Evolutionary conservation across 1,284 basidiomycete genomes (phyloP).

Genomic region (Abortiporus biennis): DNA sequence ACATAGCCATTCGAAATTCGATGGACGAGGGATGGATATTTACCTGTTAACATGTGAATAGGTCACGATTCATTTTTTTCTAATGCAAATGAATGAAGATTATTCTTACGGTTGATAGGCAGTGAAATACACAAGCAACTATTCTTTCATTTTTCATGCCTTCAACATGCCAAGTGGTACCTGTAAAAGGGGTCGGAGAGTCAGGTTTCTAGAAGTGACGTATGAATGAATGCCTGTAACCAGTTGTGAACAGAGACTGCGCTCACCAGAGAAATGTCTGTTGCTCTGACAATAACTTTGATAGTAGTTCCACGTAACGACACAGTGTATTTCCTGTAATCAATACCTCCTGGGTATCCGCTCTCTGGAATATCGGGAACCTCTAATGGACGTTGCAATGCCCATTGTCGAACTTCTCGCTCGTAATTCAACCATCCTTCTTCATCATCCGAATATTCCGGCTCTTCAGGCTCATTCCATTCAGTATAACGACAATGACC

Average conservation of each 20-base stretch:
- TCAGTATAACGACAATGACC: constrained; percentile 33
- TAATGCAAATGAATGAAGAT: not conserved
- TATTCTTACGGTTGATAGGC: constrained; percentile 31
- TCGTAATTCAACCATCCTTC: constrained; percentile 38
- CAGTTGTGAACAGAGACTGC: not conserved
- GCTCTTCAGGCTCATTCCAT: constrained; percentile 44
- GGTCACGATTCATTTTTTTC: not conserved
- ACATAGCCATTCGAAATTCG: constrained; percentile 44
- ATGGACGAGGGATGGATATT: constrained; percentile 32
- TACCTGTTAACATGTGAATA: constrained; percentile 24
- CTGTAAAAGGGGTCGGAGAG: constrained; percentile 29
- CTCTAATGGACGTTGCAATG: constrained; percentile 33
- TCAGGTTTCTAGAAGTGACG: constrained; percentile 30
- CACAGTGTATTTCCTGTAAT: constrained; percentile 30
- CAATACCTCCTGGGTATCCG: constrained; percentile 37
- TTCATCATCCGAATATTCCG: constrained; percentile 43
- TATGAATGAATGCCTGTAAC: not conserved
- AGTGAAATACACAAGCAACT: constrained; percentile 41
- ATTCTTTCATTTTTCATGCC: constrained; percentile 52
- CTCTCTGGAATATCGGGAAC: constrained; percentile 38
- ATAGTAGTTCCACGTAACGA: constrained; percentile 31
- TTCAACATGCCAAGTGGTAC: constrained; percentile 46
- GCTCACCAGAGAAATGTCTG: constrained; percentile 37
- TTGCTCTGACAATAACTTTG: constrained; percentile 40
- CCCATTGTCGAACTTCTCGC: constrained; percentile 35